Evolutionary conservation across 345 rosid species (phyloP), one percentile per base, ranked within the genome.

Genomic region (Lepidium aucheri): DNA sequence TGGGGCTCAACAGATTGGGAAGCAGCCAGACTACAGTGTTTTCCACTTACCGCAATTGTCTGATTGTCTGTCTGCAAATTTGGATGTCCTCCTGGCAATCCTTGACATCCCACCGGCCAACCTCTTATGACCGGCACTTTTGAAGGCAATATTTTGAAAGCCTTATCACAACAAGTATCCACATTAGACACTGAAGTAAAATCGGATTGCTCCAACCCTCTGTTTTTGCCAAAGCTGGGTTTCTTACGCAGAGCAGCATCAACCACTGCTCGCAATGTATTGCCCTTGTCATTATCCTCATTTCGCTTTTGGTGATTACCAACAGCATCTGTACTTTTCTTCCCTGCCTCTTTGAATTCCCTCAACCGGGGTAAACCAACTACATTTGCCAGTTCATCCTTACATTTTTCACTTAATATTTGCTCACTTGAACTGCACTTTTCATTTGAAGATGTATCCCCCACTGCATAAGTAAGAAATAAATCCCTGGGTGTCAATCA

Each of bases 191-290:
- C 49, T 53, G 80, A 74, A 12, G 79, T 35, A 50, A 75, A 80
- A 55, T 83, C 90, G 38, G 77, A 72, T 52, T 77, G 86, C 66
- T 83, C 87, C 59, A 47, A 41, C 65, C 62, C 81, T 73, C 76
- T 78, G 51, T 77, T 86, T 82, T 79, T 88, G 74, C 81, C 74
- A 74, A 81, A 78, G 74, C 81, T 88, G 22, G 96, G 94, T 80
- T 78, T 83, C 77, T 87, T 87, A 50, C 82, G 87, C 61, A 83
- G 83, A 54, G 94, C 85, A 40, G 90, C 91, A 63, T 87, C 91
- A 70, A 91, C 83, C 18, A 96, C 90, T 70, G 91, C 86, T 78
- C 86, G 86, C 76, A 85, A 76, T 65, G n/a, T n/a, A n/a, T n/a
- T n/a, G n/a, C 86, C 85, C 65, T 76, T 85, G 61, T 82, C 82